Evolutionary conservation across 2,329 filamentous ascomycete species (phyloP).

Genomic region (Graphilbum fragrans): DNA sequence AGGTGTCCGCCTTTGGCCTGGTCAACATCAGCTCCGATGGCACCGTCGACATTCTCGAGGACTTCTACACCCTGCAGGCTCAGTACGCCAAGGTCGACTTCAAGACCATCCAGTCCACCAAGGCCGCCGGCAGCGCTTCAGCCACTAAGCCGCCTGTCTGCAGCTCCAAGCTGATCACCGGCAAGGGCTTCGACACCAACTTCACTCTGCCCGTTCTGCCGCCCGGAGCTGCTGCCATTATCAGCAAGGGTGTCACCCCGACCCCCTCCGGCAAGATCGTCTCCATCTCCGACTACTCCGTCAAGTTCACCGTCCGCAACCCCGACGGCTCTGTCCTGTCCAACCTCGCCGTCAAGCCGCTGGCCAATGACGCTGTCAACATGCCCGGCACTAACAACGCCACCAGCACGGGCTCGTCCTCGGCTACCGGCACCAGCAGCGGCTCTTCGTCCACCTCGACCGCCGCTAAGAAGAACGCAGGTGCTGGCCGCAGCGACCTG

Average conservation of each 20-base stretch:
- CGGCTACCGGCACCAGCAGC: not conserved
- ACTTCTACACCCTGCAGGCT: slow-evolving; percentile 61
- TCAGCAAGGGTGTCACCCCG: slow-evolving; percentile 60
- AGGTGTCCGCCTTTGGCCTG: slow-evolving; percentile 53
- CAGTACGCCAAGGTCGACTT: slow-evolving; percentile 70
- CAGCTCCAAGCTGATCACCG: slow-evolving; percentile 48
- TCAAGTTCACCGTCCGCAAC: slow-evolving; percentile 49
- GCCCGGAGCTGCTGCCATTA: slow-evolving; percentile 55
- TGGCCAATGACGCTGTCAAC: slow-evolving; percentile 32
- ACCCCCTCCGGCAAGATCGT: slow-evolving; percentile 55
- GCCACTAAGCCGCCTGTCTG: slow-evolving; percentile 50
- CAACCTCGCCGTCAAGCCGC: slow-evolving; percentile 33
- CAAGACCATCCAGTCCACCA: slow-evolving; percentile 49
- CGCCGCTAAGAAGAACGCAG: slow-evolving; percentile 11
- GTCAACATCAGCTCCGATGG: slow-evolving; percentile 48
- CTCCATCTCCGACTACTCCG: slow-evolving; percentile 39
- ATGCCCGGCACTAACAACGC: slow-evolving; percentile 27
- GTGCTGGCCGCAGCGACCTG: slow-evolving; percentile 5
- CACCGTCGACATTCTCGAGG: slow-evolving; percentile 44
- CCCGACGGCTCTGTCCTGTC: slow-evolving; percentile 47
- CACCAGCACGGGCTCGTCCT: slow-evolving; percentile 4
- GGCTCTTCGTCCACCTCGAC: not conserved
- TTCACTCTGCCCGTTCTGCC: slow-evolving; percentile 66
- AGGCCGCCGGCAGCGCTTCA: slow-evolving; percentile 37
- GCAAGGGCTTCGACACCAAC: slow-evolving; percentile 58